These are phyloP conservation scores for Sophora flavescens DNA, from an alignment of 306 rosid species.

Conservation along the genomic window DNA sequence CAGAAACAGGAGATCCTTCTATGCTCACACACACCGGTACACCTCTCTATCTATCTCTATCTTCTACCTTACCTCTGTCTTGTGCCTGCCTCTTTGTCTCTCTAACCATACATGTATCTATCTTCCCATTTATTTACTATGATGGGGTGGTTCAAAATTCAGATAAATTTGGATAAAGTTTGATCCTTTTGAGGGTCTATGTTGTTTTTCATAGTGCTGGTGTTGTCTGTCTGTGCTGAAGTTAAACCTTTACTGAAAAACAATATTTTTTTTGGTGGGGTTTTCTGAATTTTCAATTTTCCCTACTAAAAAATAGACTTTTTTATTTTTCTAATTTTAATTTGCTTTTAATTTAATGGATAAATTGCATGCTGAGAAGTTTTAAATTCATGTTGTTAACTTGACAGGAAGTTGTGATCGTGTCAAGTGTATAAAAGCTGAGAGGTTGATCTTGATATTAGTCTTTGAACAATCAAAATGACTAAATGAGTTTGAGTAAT, in stretches of 20 bases:
- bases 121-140: slow-evolving; percentile 9
- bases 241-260: slow-evolving; percentile 29
- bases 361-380: slow-evolving; percentile 33
- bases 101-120: slow-evolving; percentile 19
- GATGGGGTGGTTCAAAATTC: slow-evolving; percentile 44
- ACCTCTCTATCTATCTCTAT: slow-evolving; percentile 47
- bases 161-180: slow-evolving; percentile 46
- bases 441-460: slow-evolving; percentile 47
- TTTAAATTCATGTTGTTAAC: slow-evolving; percentile 45
- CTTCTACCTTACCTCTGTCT: slow-evolving; percentile 16
- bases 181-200: slow-evolving; percentile 49
- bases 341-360: slow-evolving; percentile 22
- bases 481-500: slow-evolving; percentile 59
- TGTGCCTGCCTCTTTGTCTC: slow-evolving; percentile 4
- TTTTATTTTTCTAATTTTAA: background rate
- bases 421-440: slow-evolving; percentile 38
- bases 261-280: slow-evolving; percentile 1
- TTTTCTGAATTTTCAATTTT: slow-evolving; percentile 31
- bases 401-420: slow-evolving; percentile 52
- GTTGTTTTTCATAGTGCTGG: slow-evolving; percentile 31
- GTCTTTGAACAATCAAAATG: slow-evolving; percentile 42
- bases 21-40: slow-evolving; percentile 55
- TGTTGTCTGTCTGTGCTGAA: slow-evolving; percentile 20
- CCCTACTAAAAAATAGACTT: background rate
- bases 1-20: slow-evolving; percentile 58